Percentiles rank a stretch among this genome's conserved stretches.
Evolutionary conservation across 805 yeast species (phyloP).

Genomic region (Suhomyces sp.): DNA sequence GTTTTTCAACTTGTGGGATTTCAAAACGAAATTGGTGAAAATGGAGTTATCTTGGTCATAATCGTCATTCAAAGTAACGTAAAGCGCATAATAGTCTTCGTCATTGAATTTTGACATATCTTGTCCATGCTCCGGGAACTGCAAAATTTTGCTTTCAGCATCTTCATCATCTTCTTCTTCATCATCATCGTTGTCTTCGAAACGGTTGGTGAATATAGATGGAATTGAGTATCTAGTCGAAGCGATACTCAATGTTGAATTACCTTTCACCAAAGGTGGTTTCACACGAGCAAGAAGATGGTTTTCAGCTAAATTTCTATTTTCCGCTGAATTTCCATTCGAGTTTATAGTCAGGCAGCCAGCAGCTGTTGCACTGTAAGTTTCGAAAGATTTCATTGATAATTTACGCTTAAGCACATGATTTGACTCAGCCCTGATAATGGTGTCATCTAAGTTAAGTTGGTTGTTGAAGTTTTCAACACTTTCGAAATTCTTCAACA

Average conservation of each 20-base stretch:
- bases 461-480: conserved; percentile 31
- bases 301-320: background rate
- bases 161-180: conserved; percentile 12
- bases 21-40: conserved; percentile 20
- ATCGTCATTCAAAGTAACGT: conserved; percentile 19
- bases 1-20: conserved; percentile 22
- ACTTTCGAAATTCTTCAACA: conserved; percentile 39
- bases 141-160: background rate
- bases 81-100: conserved; percentile 21
- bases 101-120: conserved; percentile 1
- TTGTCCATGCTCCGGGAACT: conserved; percentile 1
- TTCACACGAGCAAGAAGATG: conserved; percentile 1
- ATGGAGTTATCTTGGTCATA: conserved; percentile 15
- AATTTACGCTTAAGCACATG: conserved; percentile 26
- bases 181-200: conserved; percentile 16
- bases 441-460: conserved; percentile 12
- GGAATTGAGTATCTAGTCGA: conserved; percentile 9
- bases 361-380: conserved; percentile 1
- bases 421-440: conserved; percentile 18
- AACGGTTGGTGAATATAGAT: conserved; percentile 9
- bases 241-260: conserved; percentile 5
- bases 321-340: background rate
- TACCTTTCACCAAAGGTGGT: conserved; percentile 6
- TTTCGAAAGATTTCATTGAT: conserved; percentile 20
- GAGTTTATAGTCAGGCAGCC: too few relatives aligned